These are phyloP conservation scores for Setaria viridis DNA, from an alignment of 202 grass and related monocot genomes.

Conservation along the genomic window DNA sequence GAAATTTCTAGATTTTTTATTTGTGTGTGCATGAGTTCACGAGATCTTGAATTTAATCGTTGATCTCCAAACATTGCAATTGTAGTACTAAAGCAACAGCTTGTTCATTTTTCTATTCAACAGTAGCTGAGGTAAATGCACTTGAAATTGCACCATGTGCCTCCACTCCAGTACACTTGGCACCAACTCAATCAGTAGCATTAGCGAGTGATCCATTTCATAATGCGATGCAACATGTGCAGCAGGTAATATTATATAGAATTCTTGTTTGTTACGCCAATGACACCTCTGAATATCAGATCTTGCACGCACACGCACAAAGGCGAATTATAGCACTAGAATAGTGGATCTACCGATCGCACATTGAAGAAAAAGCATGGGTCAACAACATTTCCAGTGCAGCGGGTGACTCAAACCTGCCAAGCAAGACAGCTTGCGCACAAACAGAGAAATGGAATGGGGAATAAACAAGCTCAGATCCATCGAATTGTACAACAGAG, in stretches of 20 bases:
- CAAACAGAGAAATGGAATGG: too few species aligned
- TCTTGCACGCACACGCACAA: slow-evolving; percentile 4
- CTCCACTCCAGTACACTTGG: not conserved
- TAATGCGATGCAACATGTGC: not conserved
- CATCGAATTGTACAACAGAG: not conserved
- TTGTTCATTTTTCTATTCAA: not conserved
- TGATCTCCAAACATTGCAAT: not conserved
- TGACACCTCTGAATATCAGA: slow-evolving; percentile 20
- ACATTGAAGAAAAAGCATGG: not conserved
- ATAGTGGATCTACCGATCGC: too few species aligned
- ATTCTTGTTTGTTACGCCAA: not conserved
- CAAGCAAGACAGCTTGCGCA: not conserved
- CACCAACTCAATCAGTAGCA: not conserved
- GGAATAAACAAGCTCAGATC: not conserved
- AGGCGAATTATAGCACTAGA: not conserved
- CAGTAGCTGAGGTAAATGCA: not conserved
- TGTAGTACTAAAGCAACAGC: not conserved
- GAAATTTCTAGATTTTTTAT: too few species aligned
- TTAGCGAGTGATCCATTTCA: not conserved
- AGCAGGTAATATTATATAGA: not conserved
- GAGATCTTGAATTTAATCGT: not conserved
- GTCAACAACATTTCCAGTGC: not conserved
- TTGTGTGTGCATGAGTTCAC: not conserved
- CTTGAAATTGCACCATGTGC: not conserved
- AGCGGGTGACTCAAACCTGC: too few species aligned